Conservation (phyloP, 768 basidiomycete species). For the Harrya chromipes region DNA sequence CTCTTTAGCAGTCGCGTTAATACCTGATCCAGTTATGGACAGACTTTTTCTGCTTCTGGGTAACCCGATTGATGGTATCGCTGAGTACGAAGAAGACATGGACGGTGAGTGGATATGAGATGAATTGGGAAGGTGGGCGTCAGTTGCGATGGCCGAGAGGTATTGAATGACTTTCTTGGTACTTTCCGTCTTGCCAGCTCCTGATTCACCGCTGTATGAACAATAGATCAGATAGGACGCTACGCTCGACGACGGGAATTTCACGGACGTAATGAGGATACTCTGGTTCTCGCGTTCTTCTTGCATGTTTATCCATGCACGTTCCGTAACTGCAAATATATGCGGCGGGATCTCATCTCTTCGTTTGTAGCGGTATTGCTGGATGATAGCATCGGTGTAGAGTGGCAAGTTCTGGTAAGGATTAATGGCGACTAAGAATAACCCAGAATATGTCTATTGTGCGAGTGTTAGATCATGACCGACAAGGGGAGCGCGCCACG, state of each 20-base stretch:
- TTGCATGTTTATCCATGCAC: slow-evolving; percentile 98
- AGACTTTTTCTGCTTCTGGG: slow-evolving; percentile 61
- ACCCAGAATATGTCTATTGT: slow-evolving; percentile 83
- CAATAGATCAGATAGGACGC: slow-evolving; percentile 10
- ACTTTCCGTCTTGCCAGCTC: slow-evolving; percentile 98
- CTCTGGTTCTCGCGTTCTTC: slow-evolving; percentile 97
- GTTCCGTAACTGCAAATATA: slow-evolving; percentile 94
- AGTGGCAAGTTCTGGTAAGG: slow-evolving; percentile 92
- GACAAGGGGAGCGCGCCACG: slow-evolving; percentile 2
- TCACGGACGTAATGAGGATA: slow-evolving; percentile 90
- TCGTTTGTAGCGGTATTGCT: slow-evolving; percentile 86
- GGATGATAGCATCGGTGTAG: slow-evolving; percentile 84
- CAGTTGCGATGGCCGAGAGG: slow-evolving; percentile 93
- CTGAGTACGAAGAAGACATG: slow-evolving; percentile 48
- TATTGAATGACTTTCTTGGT: slow-evolving; percentile 99
- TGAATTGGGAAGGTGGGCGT: slow-evolving; percentile 53
- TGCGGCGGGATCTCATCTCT: slow-evolving; percentile 94
- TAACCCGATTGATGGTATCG: slow-evolving; percentile 65
- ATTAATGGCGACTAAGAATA: slow-evolving; percentile 98
- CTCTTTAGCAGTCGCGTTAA: slow-evolving; percentile 58
- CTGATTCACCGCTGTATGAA: slow-evolving; percentile 83
- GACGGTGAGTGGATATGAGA: slow-evolving; percentile 71
- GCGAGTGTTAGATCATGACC: slow-evolving; percentile 11
- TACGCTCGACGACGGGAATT: neutral
- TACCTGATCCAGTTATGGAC: slow-evolving; percentile 42